phyloP scores from a whole-genome alignment of 768 basidiomycete species.

The Termitomyces bulborhizus region DNA sequence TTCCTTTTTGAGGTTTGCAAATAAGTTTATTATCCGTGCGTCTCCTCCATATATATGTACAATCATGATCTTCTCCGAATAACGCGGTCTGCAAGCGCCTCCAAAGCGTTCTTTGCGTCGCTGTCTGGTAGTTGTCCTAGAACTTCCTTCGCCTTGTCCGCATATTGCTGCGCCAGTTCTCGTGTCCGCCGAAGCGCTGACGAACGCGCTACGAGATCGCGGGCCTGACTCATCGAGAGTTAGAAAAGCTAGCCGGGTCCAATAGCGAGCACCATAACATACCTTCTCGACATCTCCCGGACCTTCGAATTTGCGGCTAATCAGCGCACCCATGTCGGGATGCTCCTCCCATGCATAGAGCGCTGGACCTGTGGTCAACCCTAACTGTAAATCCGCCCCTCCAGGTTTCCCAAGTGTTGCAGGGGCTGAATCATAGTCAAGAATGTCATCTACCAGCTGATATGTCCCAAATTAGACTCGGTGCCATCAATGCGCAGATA shows the following conservation, averaged over 20 bases:
- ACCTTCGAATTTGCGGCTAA: constrained; percentile 73
- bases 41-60: background rate
- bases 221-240: constrained; percentile 43
- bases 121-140: constrained; percentile 73
- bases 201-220: constrained; percentile 66
- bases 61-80: constrained; percentile 42
- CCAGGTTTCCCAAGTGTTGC: constrained; percentile 84
- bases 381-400: constrained; percentile 77
- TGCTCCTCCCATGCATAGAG: constrained; percentile 94
- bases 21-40: background rate
- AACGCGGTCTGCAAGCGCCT: constrained; percentile 70
- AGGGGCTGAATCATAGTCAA: constrained; percentile 85
- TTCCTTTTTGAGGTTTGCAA: background rate
- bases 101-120: constrained; percentile 73
- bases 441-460: constrained; percentile 91
- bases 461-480: background rate
- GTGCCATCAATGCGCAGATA: background rate
- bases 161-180: constrained; percentile 71
- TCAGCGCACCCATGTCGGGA: constrained; percentile 82
- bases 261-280: constrained; percentile 15
- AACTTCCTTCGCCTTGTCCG: constrained; percentile 71
- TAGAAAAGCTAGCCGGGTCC: background rate
- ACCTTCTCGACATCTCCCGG: constrained; percentile 87
- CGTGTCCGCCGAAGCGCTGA: constrained; percentile 81
- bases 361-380: constrained; percentile 89